phyloP scores from a whole-genome alignment of 2,329 filamentous ascomycete species.

The Emmonsia crescens region DNA sequence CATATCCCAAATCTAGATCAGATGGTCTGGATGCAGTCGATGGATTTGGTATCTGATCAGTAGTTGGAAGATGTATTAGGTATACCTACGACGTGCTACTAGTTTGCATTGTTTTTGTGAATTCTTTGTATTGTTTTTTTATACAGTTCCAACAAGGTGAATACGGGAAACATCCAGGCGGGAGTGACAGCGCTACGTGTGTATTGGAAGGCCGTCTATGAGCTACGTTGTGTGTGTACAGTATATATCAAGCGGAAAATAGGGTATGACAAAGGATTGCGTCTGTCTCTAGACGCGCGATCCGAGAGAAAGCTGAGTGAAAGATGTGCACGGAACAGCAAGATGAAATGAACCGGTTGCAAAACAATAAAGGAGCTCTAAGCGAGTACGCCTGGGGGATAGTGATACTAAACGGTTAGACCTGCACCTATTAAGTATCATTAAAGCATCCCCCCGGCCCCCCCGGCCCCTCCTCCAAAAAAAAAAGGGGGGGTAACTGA shows the following conservation, averaged over 20 bases:
- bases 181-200: neutral
- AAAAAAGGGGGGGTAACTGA: neutral
- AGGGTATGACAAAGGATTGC: neutral
- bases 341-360: neutral
- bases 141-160: neutral
- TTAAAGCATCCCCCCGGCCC: too few relatives aligned
- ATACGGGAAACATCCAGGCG: neutral
- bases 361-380: neutral
- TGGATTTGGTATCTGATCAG: conserved; percentile 20
- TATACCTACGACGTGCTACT: conserved; percentile 9
- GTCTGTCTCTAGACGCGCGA: neutral
- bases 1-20: conserved; percentile 18
- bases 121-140: neutral
- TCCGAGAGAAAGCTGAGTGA: neutral
- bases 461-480: too few relatives aligned
- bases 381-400: neutral
- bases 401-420: neutral
- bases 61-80: conserved; percentile 14
- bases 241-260: neutral
- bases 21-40: conserved; percentile 21
- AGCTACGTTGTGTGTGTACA: neutral
- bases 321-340: neutral
- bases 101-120: neutral
- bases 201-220: neutral
- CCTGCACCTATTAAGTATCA: neutral